Evolutionary conservation across 2,329 filamentous ascomycete genomes (phyloP).

Genomic region (Beauveria sp.): DNA sequence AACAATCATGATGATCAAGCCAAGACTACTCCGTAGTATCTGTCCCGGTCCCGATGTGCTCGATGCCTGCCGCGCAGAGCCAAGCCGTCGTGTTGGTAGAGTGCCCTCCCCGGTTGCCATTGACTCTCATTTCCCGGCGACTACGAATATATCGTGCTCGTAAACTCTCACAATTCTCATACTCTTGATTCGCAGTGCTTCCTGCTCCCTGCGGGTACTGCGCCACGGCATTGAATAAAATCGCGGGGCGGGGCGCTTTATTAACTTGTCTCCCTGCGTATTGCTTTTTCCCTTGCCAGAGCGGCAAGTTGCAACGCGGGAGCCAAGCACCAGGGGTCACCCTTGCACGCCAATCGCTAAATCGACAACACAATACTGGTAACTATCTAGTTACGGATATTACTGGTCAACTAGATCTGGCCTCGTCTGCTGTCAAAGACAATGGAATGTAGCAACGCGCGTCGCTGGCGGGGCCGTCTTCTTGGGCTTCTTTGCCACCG

Average conservation of each 20-base stretch:
- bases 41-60: background rate
- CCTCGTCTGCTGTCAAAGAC: background rate
- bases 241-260: background rate
- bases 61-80: background rate
- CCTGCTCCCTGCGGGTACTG: background rate
- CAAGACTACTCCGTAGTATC: background rate
- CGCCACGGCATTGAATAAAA: background rate
- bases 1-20: background rate
- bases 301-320: too few relatives aligned
- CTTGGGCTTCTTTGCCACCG: background rate
- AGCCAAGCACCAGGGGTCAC: background rate
- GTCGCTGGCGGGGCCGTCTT: background rate
- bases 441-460: background rate
- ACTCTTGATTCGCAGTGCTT: background rate
- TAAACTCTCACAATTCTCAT: too few relatives aligned
- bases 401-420: background rate
- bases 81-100: background rate
- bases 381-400: too few relatives aligned
- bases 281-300: background rate
- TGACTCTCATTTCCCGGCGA: background rate
- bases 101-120: background rate
- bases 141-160: background rate
- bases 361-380: background rate
- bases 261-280: constrained; percentile 2
- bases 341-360: background rate